Base-by-base conservation (phyloP, 768 basidiomycete species). In the Phylloporus sp. region DNA sequence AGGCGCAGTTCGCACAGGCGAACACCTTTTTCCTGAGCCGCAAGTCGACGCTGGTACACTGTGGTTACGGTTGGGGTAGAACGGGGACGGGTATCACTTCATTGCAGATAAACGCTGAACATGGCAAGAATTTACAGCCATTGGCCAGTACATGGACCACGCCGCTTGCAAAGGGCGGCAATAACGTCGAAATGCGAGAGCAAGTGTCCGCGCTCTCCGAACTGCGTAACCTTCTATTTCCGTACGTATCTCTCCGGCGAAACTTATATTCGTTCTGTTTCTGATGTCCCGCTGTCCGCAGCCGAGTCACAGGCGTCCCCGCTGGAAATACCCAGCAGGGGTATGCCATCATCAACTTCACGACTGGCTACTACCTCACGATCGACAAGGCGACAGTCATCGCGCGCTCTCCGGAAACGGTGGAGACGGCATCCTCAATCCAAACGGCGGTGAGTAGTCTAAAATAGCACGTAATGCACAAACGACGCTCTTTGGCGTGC, bases 1-100 rank as follows among this genome's bases (percentile, higher is more conserved):
- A 57, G 9, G 27, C 29, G 13, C 57, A 60, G 37, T 48, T 60
- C 18, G 36, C 38, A 20, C 40, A 51, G 28, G 58, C 59, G 11
- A 41, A 39, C 29, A 35, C 42, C 10, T 54, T 60, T 29, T 60
- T 53, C 48, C 10, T 50, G 46, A 22, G 22, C 28, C 41, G 29
- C 17, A 38, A 15, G 15, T 22, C 40, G 20, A 42, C 54, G 11
- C 31, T 55, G 27, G 42, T 51, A 6, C 54, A 56, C 15, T 55
- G 54, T 6, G 54, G 54, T 7, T 62, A 42, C 29, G 50, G 47
- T 2, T 20, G 18, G 14, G 52, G 52, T 11, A 44, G 52, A 24
- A 46, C 50, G 5, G 44, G 52, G 24, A 46, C 51, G 9, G 39
- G 34, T n/a, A n/a, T 53, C 39, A 53, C 52, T 6, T 50, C 29